A percentile compares a stretch with the other conserved stretches of the same genome.
phyloP scores from a whole-genome alignment of 306 rosid species.

The Clitoria ternatea region DNA sequence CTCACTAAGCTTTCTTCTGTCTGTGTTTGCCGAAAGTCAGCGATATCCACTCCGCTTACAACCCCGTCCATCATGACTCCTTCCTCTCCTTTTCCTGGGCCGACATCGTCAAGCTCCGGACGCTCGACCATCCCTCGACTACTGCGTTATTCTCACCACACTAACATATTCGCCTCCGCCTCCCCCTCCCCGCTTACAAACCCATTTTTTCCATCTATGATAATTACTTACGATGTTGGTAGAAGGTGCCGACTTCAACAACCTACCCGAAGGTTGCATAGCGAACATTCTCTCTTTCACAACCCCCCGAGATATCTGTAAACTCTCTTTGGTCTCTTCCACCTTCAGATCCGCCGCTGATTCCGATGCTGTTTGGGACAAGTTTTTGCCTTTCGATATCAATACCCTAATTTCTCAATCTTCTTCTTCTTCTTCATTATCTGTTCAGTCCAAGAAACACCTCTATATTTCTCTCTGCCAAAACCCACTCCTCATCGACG shows the following conservation, averaged over 20 bases:
- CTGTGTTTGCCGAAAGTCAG: too few relatives aligned
- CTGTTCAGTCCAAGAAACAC: conserved; percentile 47
- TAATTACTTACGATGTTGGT: too few relatives aligned
- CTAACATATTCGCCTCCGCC: too few relatives aligned
- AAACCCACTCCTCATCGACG: conserved; percentile 51
- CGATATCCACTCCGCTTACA: too few relatives aligned
- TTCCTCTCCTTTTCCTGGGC: too few relatives aligned
- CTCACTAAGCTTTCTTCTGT: too few relatives aligned
- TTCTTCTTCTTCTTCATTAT: neutral
- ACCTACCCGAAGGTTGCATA: conserved; percentile 67
- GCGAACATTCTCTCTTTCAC: conserved; percentile 61
- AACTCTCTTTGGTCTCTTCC: conserved; percentile 44
- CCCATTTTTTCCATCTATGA: too few relatives aligned
- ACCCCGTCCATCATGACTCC: too few relatives aligned
- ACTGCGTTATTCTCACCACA: too few relatives aligned
- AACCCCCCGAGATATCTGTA: conserved; percentile 58
- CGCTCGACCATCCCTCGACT: too few relatives aligned
- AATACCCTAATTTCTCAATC: conserved; percentile 26
- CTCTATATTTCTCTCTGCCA: conserved; percentile 46
- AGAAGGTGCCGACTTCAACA: conserved; percentile 19
- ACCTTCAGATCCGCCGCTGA: conserved; percentile 70
- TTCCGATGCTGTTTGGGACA: conserved; percentile 70
- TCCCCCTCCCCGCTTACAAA: too few relatives aligned
- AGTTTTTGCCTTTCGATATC: conserved; percentile 53
- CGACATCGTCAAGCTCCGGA: too few relatives aligned